Percentiles rank a stretch among this genome's conserved stretches.
Conservation (phyloP, 2,329 filamentous ascomycete species). For the Cladobotryum mycophilum region DNA sequence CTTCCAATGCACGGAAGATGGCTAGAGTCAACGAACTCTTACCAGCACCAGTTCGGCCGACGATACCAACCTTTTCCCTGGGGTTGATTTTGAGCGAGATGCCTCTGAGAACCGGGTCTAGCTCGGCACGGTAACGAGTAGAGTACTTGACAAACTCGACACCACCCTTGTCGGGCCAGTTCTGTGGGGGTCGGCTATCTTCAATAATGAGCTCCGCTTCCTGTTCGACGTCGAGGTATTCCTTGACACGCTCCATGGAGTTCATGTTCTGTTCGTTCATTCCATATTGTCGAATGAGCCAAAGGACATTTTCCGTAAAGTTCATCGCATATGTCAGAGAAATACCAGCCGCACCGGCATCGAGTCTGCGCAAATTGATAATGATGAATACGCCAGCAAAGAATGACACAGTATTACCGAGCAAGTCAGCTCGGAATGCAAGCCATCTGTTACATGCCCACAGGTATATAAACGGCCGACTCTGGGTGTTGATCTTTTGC, state of each 20-base stretch:
- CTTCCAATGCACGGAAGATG: slow-evolving; percentile 88
- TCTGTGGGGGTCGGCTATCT: slow-evolving; percentile 66
- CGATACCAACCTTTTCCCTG: slow-evolving; percentile 90
- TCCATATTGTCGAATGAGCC: slow-evolving; percentile 90
- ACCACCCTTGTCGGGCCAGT: slow-evolving; percentile 80
- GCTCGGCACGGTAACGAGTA: slow-evolving; percentile 79
- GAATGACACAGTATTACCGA: slow-evolving; percentile 88
- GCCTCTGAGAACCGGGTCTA: slow-evolving; percentile 78
- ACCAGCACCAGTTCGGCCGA: slow-evolving; percentile 89
- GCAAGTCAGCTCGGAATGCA: slow-evolving; percentile 81
- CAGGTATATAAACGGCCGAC: slow-evolving; percentile 88
- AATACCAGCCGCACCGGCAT: slow-evolving; percentile 86
- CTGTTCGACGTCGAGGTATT: slow-evolving; percentile 94
- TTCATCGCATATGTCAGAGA: slow-evolving; percentile 94
- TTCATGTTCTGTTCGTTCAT: slow-evolving; percentile 99
- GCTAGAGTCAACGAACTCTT: slow-evolving; percentile 94
- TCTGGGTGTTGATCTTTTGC: slow-evolving; percentile 78
- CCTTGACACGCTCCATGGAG: slow-evolving; percentile 93
- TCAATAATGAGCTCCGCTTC: slow-evolving; percentile 76
- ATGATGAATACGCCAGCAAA: slow-evolving; percentile 91
- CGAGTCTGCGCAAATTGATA: slow-evolving; percentile 71
- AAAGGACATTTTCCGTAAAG: slow-evolving; percentile 94
- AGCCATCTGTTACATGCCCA: slow-evolving; percentile 98
- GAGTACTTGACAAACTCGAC: slow-evolving; percentile 88
- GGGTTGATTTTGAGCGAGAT: slow-evolving; percentile 82